phyloP scores from a whole-genome alignment of 257 asterid genomes.

The Penstemon barbatus region DNA sequence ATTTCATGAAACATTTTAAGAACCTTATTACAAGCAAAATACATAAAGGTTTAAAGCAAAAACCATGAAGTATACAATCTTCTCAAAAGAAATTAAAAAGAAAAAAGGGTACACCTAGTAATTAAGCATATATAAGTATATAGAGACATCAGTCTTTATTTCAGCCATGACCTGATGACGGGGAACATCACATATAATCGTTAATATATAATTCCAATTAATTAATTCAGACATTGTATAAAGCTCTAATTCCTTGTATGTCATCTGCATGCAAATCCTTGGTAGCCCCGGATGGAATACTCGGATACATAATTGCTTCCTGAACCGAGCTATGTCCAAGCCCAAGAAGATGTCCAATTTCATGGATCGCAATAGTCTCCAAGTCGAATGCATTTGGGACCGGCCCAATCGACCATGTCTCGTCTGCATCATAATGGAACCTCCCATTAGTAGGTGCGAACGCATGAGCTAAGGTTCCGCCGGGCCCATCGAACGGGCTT shows the following conservation, averaged over 20 bases:
- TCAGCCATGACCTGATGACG: no score
- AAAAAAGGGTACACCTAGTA: no score
- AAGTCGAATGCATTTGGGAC: not conserved
- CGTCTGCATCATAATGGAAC: constrained; percentile 32
- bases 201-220: not conserved
- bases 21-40: no score
- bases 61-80: no score
- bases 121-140: no score
- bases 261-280: constrained; percentile 21
- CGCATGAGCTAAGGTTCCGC: constrained; percentile 30
- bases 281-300: not conserved
- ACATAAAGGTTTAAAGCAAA: no score
- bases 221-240: constrained; percentile 22
- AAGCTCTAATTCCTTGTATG: constrained; percentile 30
- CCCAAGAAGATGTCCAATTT: constrained; percentile 37
- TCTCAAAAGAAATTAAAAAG: no score
- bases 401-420: not conserved
- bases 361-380: constrained; percentile 31
- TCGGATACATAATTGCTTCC: constrained; percentile 23
- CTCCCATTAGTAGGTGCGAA: constrained; percentile 25
- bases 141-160: no score
- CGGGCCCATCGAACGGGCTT: constrained; percentile 18
- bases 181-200: no score
- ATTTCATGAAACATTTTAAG: no score
- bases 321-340: constrained; percentile 27